These are phyloP conservation scores for Aureobasidium sp. DNA, from an alignment of 2,329 filamentous ascomycete species.

Conservation along the genomic window DNA sequence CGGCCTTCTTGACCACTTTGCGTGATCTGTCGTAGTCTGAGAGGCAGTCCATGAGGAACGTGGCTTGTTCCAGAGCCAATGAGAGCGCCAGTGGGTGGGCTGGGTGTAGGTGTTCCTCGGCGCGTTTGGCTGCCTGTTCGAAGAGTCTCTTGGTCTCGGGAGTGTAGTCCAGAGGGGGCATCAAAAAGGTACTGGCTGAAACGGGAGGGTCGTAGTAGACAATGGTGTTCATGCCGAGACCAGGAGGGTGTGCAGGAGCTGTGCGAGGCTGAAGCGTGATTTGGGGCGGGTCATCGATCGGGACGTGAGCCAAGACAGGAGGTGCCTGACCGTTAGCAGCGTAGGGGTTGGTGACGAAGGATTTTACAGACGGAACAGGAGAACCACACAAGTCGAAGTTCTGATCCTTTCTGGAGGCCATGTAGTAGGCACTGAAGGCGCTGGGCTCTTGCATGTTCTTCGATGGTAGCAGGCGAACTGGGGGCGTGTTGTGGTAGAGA, in stretches of 20 bases:
- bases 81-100: slow-evolving; percentile 84
- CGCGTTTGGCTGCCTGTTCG: slow-evolving; percentile 62
- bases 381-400: slow-evolving; percentile 27
- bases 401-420: neutral
- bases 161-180: slow-evolving; percentile 72
- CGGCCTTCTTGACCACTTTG: slow-evolving; percentile 68
- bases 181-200: slow-evolving; percentile 53
- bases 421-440: neutral
- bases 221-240: slow-evolving; percentile 23
- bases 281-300: slow-evolving; percentile 23
- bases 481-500: slow-evolving; percentile 85
- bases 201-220: slow-evolving; percentile 34
- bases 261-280: slow-evolving; percentile 20
- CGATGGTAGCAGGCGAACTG: slow-evolving; percentile 50
- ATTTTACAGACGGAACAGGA: slow-evolving; percentile 26
- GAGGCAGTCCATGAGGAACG: slow-evolving; percentile 87
- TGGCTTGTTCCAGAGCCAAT: slow-evolving; percentile 83
- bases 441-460: neutral
- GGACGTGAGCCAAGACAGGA: slow-evolving; percentile 22
- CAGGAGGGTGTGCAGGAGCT: slow-evolving; percentile 33
- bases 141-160: slow-evolving; percentile 77
- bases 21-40: slow-evolving; percentile 72
- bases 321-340: slow-evolving; percentile 28
- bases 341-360: slow-evolving; percentile 43
- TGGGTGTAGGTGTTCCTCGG: slow-evolving; percentile 69